Evolutionary conservation across 2,329 filamentous ascomycete species (phyloP).

Genomic region (Pseudodiploospora longispora): DNA sequence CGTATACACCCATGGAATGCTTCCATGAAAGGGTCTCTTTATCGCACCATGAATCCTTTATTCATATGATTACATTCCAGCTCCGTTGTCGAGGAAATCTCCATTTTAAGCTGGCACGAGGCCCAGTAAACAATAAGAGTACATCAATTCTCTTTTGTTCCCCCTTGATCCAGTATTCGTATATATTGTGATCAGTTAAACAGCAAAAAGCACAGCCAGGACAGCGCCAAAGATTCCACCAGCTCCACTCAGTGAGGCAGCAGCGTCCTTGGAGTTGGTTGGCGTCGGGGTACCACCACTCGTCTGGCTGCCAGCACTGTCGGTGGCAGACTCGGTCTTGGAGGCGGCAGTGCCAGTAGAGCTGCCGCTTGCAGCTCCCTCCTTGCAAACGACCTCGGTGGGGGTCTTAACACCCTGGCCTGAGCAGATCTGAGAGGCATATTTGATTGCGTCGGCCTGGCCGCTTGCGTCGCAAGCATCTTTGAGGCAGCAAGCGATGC

Average conservation of each 20-base stretch:
- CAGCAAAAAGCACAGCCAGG: constrained; percentile 20
- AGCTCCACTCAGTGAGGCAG: constrained; percentile 2
- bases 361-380: constrained; percentile 3
- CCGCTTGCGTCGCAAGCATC: constrained; percentile 24
- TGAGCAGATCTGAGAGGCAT: constrained; percentile 31
- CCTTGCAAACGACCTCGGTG: constrained; percentile 28
- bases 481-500: constrained; percentile 34
- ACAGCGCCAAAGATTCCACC: constrained; percentile 18
- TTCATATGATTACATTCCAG: no score
- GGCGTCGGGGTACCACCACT: not conserved
- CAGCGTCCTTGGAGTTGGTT: constrained; percentile 4
- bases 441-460: constrained; percentile 26
- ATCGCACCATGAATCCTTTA: no score
- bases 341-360: constrained; percentile 6
- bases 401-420: constrained; percentile 27
- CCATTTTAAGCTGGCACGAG: no score
- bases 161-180: no score
- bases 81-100: no score
- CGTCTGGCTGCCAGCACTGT: not conserved
- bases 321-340: constrained; percentile 1
- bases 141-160: no score
- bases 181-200: constrained; percentile 11
- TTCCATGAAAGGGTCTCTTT: no score
- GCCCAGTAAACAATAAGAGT: no score
- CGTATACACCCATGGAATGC: no score